These are phyloP conservation scores for Candida labiduridarum DNA, from an alignment of 1,139 yeast genomes.

Conservation along the genomic window DNA sequence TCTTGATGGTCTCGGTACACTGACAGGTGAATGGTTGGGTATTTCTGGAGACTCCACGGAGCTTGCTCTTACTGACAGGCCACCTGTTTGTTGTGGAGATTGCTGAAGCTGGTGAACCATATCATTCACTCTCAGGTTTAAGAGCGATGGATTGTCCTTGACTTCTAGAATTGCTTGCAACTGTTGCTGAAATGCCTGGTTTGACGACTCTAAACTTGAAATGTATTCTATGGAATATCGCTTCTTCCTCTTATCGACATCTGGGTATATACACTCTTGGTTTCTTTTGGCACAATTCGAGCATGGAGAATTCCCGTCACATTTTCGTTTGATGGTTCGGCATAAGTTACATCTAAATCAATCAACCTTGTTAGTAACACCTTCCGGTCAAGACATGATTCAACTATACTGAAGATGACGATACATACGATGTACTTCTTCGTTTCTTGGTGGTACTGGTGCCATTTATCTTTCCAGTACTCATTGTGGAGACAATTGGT, in stretches of 20 bases:
- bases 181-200: constrained; percentile 8
- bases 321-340: constrained; percentile 18
- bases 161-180: constrained; percentile 6
- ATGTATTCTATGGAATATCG: constrained; percentile 16
- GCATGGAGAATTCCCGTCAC: constrained; percentile 21
- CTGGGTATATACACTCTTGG: constrained; percentile 15
- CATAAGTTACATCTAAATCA: constrained; percentile 17
- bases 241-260: constrained; percentile 12
- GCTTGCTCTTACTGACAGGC: background rate
- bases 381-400: too few species aligned
- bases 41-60: background rate
- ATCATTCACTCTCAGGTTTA: constrained; percentile 1
- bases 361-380: background rate
- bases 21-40: background rate
- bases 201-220: constrained; percentile 9
- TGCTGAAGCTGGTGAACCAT: background rate
- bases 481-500: background rate
- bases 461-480: background rate
- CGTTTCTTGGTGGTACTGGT: background rate
- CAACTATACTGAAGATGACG: background rate
- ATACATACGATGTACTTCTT: constrained; percentile 4
- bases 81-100: background rate
- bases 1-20: background rate
- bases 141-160: constrained; percentile 7
- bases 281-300: constrained; percentile 16